These are phyloP conservation scores for Camillea tinctor DNA, from an alignment of 2,329 filamentous ascomycete genomes.

Conservation along the genomic window DNA sequence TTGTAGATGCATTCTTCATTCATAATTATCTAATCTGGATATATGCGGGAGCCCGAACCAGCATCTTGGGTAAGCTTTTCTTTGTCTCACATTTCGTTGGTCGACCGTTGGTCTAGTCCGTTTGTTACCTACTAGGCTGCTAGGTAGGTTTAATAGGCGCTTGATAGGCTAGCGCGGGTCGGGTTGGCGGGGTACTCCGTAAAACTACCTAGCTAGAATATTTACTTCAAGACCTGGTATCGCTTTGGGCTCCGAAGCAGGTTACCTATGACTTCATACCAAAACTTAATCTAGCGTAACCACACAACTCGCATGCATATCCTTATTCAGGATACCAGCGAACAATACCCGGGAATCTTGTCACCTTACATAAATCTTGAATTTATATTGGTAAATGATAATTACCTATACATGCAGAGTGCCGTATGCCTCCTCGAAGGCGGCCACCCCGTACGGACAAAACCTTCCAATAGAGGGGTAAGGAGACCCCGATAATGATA, in stretches of 20 bases:
- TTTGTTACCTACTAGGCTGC: background rate
- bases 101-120: constrained; percentile 1
- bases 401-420: background rate
- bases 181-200: no score
- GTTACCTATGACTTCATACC: background rate
- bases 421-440: background rate
- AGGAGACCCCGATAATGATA: background rate
- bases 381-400: background rate
- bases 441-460: background rate
- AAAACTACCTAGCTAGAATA: background rate
- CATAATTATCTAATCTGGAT: no score
- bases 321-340: no score
- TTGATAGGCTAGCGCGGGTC: background rate
- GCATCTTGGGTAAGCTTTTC: background rate
- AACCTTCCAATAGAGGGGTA: background rate
- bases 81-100: background rate
- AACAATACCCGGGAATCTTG: background rate
- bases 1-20: no score
- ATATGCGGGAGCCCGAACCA: background rate
- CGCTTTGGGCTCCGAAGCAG: background rate
- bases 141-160: no score
- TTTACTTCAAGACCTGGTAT: background rate
- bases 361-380: background rate
- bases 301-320: background rate
- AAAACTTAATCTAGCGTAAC: background rate